Evolutionary conservation across 2,329 filamentous ascomycete species (phyloP).

Genomic region (Neoascochyta sp.): DNA sequence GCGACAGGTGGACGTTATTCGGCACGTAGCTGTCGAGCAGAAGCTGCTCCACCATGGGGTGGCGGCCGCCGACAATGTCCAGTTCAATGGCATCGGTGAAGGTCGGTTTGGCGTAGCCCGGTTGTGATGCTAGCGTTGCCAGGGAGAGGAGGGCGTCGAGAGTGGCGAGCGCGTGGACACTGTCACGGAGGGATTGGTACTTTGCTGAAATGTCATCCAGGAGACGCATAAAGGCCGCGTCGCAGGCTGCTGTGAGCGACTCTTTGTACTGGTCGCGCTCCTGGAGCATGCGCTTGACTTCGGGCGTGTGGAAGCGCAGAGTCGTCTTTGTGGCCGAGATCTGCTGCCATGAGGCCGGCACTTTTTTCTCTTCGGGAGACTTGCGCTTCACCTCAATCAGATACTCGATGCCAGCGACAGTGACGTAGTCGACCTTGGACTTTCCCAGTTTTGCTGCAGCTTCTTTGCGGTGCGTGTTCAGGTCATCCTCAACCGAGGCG

Average conservation of each 20-base stretch:
- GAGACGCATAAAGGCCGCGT: constrained; percentile 71
- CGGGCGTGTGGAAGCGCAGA: constrained; percentile 89
- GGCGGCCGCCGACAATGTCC: constrained; percentile 69
- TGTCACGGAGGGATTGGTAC: constrained; percentile 87
- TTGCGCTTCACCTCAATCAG: constrained; percentile 86
- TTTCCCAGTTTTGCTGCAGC: constrained; percentile 71
- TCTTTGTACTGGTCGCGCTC: constrained; percentile 96
- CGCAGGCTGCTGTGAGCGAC: constrained; percentile 85
- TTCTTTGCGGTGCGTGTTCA: constrained; percentile 69
- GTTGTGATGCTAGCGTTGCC: constrained; percentile 75
- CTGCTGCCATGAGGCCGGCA: constrained; percentile 92
- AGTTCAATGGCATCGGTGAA: constrained; percentile 65
- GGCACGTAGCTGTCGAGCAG: constrained; percentile 85
- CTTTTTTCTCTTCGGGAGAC: constrained; percentile 65
- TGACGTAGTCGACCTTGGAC: constrained; percentile 71
- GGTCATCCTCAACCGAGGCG: constrained; percentile 83
- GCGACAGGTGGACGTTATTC: constrained; percentile 73
- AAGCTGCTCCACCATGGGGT: constrained; percentile 93
- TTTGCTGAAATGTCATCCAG: constrained; percentile 71
- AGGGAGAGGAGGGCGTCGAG: constrained; percentile 89
- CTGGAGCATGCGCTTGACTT: constrained; percentile 75
- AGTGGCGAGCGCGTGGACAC: constrained; percentile 77
- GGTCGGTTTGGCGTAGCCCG: constrained; percentile 80
- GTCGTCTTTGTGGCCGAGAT: constrained; percentile 91
- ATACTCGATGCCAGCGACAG: constrained; percentile 87